A percentile compares a stretch with the other conserved stretches of the same genome.
These are phyloP conservation scores for Hawksworthiomyces lignivorus DNA, from an alignment of 2,329 filamentous ascomycete genomes.

Conservation along the genomic window DNA sequence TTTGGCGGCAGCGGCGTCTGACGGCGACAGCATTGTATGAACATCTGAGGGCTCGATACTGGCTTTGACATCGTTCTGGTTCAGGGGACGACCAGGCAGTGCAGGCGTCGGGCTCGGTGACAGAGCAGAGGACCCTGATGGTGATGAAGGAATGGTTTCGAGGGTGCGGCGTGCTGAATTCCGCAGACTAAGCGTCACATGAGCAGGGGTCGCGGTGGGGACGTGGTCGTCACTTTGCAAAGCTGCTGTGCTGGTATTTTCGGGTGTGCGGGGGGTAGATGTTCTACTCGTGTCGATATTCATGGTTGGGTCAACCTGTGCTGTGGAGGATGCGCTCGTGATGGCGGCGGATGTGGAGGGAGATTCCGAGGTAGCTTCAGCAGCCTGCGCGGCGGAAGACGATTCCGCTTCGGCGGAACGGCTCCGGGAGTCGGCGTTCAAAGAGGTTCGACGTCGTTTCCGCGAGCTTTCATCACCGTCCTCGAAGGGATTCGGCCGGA, in stretches of 20 bases:
- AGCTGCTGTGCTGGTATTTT: not conserved
- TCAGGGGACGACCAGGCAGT: not conserved
- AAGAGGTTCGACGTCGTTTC: slow-evolving; percentile 56
- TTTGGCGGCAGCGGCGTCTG: slow-evolving; percentile 1
- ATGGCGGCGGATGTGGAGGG: not conserved
- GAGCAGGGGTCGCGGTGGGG: not conserved
- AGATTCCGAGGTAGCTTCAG: not conserved
- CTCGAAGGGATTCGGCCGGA: slow-evolving; percentile 57
- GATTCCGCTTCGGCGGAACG: slow-evolving; percentile 39
- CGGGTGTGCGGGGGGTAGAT: not conserved
- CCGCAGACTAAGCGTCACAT: slow-evolving; percentile 53
- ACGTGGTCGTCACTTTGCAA: not conserved
- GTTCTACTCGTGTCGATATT: not conserved
- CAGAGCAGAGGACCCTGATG: slow-evolving; percentile 26
- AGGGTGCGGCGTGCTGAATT: slow-evolving; percentile 30
- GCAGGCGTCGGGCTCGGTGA: slow-evolving; percentile 19
- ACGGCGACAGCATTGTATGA: slow-evolving; percentile 30
- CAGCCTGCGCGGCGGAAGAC: slow-evolving; percentile 16
- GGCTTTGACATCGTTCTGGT: slow-evolving; percentile 5
- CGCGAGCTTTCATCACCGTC: slow-evolving; percentile 45
- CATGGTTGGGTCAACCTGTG: no score
- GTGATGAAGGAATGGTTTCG: slow-evolving; percentile 34
- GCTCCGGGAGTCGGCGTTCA: slow-evolving; percentile 43
- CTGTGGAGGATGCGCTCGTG: not conserved
- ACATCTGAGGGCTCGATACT: slow-evolving; percentile 39